A percentile compares a stretch with the other conserved stretches of the same genome.
Conservation (phyloP, 2,329 filamentous ascomycete species). For the Colletotrichum sansevieriae region DNA sequence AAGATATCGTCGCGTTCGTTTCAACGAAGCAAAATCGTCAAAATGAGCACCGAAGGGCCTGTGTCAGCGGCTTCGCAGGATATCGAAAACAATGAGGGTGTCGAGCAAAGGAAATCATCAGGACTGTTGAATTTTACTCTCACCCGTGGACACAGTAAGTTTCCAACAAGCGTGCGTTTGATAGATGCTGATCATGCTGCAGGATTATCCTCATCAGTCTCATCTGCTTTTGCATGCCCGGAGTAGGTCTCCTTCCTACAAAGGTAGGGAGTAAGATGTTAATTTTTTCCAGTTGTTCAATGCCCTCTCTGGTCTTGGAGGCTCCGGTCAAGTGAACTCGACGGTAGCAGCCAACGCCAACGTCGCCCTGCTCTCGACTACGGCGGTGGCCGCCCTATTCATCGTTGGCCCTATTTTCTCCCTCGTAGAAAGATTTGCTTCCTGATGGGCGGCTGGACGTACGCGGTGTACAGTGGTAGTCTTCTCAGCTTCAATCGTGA, state of each 20-base stretch:
- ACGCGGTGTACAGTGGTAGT: slow-evolving; percentile 59
- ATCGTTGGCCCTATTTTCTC: slow-evolving; percentile 59
- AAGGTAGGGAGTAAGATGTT: not conserved
- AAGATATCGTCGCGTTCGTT: not conserved
- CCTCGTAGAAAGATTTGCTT: slow-evolving; percentile 57
- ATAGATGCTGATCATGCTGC: slow-evolving; percentile 3
- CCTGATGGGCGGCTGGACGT: slow-evolving; percentile 60
- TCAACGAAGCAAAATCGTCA: not conserved
- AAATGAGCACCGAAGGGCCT: slow-evolving; percentile 4
- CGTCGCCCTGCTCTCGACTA: slow-evolving; percentile 58
- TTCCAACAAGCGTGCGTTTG: not conserved
- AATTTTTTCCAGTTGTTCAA: slow-evolving; percentile 58
- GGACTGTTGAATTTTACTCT: slow-evolving; percentile 51
- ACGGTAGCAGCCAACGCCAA: slow-evolving; percentile 61
- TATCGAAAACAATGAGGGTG: not conserved
- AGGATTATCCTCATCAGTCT: slow-evolving; percentile 60
- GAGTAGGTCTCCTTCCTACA: slow-evolving; percentile 48
- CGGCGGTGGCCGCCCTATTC: slow-evolving; percentile 58
- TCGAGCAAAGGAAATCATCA: slow-evolving; percentile 31
- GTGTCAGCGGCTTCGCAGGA: not conserved
- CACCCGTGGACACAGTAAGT: slow-evolving; percentile 59
- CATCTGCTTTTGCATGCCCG: slow-evolving; percentile 63
- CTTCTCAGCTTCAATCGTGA: slow-evolving; percentile 58
- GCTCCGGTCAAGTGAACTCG: slow-evolving; percentile 59
- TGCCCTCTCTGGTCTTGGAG: slow-evolving; percentile 59